These are phyloP conservation scores for Populus hybrid DNA, from an alignment of 441 rosid genomes.

Conservation along the genomic window DNA sequence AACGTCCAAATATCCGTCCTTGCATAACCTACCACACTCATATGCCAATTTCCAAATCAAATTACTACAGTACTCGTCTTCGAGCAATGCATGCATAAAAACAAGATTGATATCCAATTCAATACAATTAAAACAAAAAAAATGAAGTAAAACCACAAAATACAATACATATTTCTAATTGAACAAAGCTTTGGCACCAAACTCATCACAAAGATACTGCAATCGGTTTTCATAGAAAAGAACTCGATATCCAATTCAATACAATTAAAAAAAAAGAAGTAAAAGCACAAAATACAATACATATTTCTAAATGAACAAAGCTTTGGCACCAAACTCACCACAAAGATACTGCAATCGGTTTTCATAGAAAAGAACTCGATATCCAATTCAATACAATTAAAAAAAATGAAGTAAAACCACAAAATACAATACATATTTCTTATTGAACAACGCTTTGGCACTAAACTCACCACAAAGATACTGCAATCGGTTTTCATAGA, in stretches of 20 bases:
- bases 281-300: background rate
- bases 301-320: background rate
- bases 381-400: background rate
- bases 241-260: slow-evolving; percentile 36
- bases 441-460: too few species aligned
- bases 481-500: slow-evolving; percentile 93
- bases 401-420: background rate
- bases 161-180: background rate
- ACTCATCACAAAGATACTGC: slow-evolving; percentile 86
- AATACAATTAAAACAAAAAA: background rate
- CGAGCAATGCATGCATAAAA: background rate
- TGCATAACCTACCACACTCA: background rate
- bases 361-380: slow-evolving; percentile 79
- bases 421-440: background rate
- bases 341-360: slow-evolving; percentile 90
- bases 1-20: background rate
- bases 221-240: slow-evolving; percentile 89
- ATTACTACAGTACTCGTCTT: background rate
- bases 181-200: too few species aligned
- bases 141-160: background rate
- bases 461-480: slow-evolving; percentile 67
- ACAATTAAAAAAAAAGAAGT: background rate
- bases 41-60: background rate
- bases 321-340: slow-evolving; percentile 42
- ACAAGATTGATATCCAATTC: background rate